phyloP scores from a whole-genome alignment of 2,329 filamentous ascomycete species.

The Colletotrichum endophyticum region DNA sequence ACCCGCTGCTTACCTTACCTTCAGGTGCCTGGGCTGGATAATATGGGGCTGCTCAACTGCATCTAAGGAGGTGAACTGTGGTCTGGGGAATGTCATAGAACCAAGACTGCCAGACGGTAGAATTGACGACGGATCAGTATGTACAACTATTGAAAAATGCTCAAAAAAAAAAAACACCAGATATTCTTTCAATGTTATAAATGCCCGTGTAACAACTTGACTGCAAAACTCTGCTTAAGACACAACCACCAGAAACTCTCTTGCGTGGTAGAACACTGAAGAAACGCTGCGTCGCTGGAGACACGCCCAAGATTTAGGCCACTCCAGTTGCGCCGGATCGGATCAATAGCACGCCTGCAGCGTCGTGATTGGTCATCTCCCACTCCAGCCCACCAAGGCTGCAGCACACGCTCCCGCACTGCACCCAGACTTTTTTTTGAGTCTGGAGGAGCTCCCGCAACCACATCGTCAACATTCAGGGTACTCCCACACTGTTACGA shows the following conservation, averaged over 20 bases:
- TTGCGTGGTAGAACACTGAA: neutral
- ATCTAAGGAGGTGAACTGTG: neutral
- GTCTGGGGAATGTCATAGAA: neutral
- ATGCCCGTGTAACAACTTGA: neutral
- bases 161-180: neutral
- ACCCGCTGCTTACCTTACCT: neutral
- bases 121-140: neutral
- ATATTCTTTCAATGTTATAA: neutral
- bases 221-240: neutral
- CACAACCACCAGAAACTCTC: neutral
- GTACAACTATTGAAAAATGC: neutral
- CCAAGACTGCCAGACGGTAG: neutral
- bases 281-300: neutral
- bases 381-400: conserved; percentile 19
- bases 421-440: conserved; percentile 25
- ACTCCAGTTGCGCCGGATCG: conserved; percentile 20
- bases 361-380: conserved; percentile 20
- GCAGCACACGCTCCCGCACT: conserved; percentile 12
- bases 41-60: neutral
- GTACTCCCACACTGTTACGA: conserved; percentile 12
- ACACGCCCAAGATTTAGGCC: conserved; percentile 22
- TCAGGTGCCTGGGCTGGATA: neutral
- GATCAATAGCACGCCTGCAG: conserved; percentile 17
- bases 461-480: conserved; percentile 14
- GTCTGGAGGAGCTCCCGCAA: conserved; percentile 20